Evolutionary conservation across 2,329 filamentous ascomycete species (phyloP).

Genomic region (Aspergillus sergii): DNA sequence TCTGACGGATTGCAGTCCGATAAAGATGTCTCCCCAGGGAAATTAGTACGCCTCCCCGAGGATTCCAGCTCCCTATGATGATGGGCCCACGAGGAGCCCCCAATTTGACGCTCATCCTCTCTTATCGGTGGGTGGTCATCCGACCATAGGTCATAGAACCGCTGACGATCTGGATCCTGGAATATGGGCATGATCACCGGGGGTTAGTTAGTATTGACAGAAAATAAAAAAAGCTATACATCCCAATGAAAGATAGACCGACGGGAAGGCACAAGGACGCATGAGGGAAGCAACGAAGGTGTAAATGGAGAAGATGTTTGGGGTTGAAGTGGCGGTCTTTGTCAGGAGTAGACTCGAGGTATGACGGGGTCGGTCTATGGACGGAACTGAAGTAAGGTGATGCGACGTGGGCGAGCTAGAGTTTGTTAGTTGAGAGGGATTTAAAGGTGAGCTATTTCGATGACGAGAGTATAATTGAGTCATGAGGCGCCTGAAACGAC

Average conservation of each 20-base stretch:
- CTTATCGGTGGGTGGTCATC: conserved; percentile 21
- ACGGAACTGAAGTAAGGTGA: background rate
- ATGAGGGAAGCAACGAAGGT: background rate
- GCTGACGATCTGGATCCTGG: conserved; percentile 37
- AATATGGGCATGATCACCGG: conserved; percentile 39
- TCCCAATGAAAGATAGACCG: conserved; percentile 24
- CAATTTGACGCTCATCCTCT: conserved; percentile 12
- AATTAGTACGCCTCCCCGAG: conserved; percentile 16
- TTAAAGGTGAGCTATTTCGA: background rate
- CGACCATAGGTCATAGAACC: conserved; percentile 29
- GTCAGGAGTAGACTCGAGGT: background rate
- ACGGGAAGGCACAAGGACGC: background rate
- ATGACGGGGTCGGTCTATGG: background rate
- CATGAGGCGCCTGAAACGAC: conserved; percentile 2
- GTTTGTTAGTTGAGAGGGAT: background rate
- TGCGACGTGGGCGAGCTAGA: background rate
- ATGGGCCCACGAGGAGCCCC: conserved; percentile 15
- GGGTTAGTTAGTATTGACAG: conserved; percentile 16
- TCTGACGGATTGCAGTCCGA: conserved; percentile 21
- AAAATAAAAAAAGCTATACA: conserved; percentile 23
- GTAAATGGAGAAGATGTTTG: background rate
- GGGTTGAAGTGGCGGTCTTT: conserved; percentile 3
- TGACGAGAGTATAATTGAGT: background rate
- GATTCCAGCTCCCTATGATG: conserved; percentile 14
- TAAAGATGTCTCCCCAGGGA: conserved; percentile 17